Percentiles rank a stretch among this genome's conserved stretches.
Evolutionary conservation across 73 alveolate species (phyloP).

Genomic region (Paramecium tetraurelia): DNA sequence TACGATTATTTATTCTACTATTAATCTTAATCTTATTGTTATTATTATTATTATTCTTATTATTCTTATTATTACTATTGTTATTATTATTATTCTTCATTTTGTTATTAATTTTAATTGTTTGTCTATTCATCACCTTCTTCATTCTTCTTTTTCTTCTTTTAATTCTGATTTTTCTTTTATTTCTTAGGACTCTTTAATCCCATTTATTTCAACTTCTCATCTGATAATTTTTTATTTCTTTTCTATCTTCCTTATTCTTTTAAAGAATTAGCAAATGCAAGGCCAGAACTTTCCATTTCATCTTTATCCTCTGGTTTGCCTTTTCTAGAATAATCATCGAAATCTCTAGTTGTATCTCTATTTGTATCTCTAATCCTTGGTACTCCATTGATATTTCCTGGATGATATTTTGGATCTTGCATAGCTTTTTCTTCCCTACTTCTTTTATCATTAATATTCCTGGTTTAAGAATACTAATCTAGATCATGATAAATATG

Average conservation of each 20-base stretch:
- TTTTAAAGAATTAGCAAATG: background rate
- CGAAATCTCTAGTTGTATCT: background rate
- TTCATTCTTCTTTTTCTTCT: background rate
- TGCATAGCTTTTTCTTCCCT: background rate
- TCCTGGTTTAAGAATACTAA: background rate
- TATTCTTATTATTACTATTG: background rate
- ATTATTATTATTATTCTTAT: background rate
- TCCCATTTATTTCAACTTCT: constrained; percentile 21
- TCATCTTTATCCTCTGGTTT: background rate
- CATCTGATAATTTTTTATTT: background rate
- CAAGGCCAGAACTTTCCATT: background rate
- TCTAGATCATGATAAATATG: constrained; percentile 1
- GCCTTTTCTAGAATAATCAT: background rate
- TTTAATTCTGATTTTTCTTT: background rate
- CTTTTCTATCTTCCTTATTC: background rate
- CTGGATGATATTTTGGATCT: background rate
- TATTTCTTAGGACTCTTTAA: background rate
- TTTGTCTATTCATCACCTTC: background rate
- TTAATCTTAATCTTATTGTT: background rate
- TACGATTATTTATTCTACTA: background rate
- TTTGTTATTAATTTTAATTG: background rate
- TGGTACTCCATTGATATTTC: background rate
- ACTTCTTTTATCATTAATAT: background rate
- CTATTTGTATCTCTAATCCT: background rate
- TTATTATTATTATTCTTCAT: background rate